These are phyloP conservation scores for Pseudoscleropodium purum DNA, from an alignment of 225 moss, liverwort and hornwort species.

Conservation along the genomic window DNA sequence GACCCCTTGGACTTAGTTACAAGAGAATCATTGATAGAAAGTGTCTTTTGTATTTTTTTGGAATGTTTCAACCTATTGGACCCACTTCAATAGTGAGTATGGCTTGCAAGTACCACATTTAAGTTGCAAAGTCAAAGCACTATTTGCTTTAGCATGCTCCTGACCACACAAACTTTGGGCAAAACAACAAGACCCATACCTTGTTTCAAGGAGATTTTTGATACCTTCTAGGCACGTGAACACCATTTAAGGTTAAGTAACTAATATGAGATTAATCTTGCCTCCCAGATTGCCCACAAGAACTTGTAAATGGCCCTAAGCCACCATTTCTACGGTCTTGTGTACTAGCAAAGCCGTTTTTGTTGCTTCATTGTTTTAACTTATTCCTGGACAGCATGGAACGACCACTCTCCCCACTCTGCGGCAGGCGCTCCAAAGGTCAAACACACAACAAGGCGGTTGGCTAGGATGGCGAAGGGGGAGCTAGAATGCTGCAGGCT, in stretches of 20 bases:
- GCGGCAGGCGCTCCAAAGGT: not conserved
- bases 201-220: not conserved
- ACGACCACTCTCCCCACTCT: not conserved
- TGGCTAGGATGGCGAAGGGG: not conserved
- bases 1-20: accelerated
- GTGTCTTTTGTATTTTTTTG: not conserved
- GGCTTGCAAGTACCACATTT: not conserved
- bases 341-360: not conserved
- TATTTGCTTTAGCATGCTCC: not conserved
- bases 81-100: not conserved
- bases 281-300: too few species aligned
- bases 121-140: not conserved
- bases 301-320: not conserved
- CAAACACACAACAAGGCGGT: not conserved
- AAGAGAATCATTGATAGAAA: not conserved
- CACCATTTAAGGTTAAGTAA: not conserved
- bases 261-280: not conserved
- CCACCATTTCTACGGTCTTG: not conserved
- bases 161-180: not conserved
- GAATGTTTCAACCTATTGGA: not conserved
- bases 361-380: not conserved
- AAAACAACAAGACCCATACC: not conserved
- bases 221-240: too few species aligned
- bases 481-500: not conserved
- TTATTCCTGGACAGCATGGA: not conserved